Conservation (phyloP, 2,329 filamentous ascomycete genomes). For the Fusarium longipes region DNA sequence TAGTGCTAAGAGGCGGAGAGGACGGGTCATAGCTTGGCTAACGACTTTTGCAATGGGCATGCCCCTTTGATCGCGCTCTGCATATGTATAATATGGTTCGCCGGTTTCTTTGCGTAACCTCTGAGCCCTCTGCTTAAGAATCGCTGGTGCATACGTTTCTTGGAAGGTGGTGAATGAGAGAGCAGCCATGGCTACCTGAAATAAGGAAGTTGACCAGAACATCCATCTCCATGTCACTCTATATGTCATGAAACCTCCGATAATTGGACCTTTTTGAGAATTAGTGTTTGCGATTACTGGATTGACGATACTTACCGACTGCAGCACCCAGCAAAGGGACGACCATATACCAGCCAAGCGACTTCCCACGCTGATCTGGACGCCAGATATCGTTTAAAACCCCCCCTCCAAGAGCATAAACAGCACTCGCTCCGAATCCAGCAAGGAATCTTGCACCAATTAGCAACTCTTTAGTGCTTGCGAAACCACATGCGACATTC, state of each 20-base stretch:
- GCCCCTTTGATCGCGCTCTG: constrained; percentile 52
- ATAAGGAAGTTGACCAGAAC: constrained; percentile 58
- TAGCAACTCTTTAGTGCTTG: constrained; percentile 53
- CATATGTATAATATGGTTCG: constrained; percentile 49
- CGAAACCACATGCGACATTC: constrained; percentile 59
- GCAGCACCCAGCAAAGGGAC: constrained; percentile 55
- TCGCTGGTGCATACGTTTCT: constrained; percentile 54
- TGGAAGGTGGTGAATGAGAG: constrained; percentile 49
- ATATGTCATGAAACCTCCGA: constrained; percentile 55
- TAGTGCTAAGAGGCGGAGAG: constrained; percentile 65
- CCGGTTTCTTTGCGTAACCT: constrained; percentile 50
- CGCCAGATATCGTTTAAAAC: constrained; percentile 61
- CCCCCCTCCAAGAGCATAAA: constrained; percentile 59
- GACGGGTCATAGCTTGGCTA: constrained; percentile 59
- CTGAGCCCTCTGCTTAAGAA: constrained; percentile 51
- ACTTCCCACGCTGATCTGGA: constrained; percentile 58
- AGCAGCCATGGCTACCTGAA: constrained; percentile 53
- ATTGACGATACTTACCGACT: constrained; percentile 45
- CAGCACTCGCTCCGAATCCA: constrained; percentile 60
- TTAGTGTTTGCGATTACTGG: rapidly evolving
- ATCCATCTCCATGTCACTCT: constrained; percentile 58
- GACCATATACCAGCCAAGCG: constrained; percentile 52
- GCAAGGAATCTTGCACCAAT: constrained; percentile 60
- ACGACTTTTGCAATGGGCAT: constrained; percentile 44
- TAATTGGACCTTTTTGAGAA: constrained; percentile 46